Evolutionary conservation across 2,329 filamentous ascomycete species (phyloP).

Genomic region (Aspergillus candidus): DNA sequence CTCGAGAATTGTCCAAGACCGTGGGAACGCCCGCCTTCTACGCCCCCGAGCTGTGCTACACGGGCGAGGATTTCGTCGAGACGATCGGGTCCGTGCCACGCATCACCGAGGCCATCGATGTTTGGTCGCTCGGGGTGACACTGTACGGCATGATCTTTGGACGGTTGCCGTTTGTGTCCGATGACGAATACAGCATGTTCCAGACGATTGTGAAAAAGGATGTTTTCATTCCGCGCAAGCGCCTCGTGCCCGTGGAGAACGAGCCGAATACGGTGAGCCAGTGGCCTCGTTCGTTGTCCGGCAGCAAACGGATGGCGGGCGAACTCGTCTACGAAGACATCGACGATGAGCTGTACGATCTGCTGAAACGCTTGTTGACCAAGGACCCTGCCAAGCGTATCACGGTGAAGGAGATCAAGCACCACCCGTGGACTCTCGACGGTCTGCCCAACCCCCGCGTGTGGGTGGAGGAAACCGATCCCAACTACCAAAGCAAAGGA

Average conservation of each 20-base stretch:
- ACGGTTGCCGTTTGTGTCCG: conserved; percentile 84
- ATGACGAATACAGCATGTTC: conserved; percentile 90
- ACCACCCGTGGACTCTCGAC: conserved; percentile 82
- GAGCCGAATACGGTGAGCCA: conserved; percentile 42
- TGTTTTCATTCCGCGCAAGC: conserved; percentile 77
- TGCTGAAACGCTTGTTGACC: conserved; percentile 70
- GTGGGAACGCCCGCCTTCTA: conserved; percentile 97
- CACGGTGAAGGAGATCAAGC: conserved; percentile 83
- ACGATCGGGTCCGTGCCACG: conserved; percentile 56
- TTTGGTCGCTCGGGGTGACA: conserved; percentile 95
- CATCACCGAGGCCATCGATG: conserved; percentile 89
- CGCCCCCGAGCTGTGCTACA: conserved; percentile 91
- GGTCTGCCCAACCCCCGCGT: conserved; percentile 66
- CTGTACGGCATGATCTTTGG: conserved; percentile 93
- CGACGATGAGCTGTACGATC: conserved; percentile 70
- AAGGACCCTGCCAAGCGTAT: conserved; percentile 90
- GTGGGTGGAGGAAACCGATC: conserved; percentile 95
- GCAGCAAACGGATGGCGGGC: conserved; percentile 68
- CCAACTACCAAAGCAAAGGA: conserved; percentile 67
- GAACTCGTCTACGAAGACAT: conserved; percentile 81
- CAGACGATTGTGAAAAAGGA: conserved; percentile 84
- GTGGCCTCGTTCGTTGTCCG: conserved; percentile 48
- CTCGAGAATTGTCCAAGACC: conserved; percentile 94
- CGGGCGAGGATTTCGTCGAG: conserved; percentile 57
- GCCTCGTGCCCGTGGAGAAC: conserved; percentile 64